These are phyloP conservation scores for Aspergillus nidulans DNA, from an alignment of 495 filamentous ascomycete species.

Conservation along the genomic window DNA sequence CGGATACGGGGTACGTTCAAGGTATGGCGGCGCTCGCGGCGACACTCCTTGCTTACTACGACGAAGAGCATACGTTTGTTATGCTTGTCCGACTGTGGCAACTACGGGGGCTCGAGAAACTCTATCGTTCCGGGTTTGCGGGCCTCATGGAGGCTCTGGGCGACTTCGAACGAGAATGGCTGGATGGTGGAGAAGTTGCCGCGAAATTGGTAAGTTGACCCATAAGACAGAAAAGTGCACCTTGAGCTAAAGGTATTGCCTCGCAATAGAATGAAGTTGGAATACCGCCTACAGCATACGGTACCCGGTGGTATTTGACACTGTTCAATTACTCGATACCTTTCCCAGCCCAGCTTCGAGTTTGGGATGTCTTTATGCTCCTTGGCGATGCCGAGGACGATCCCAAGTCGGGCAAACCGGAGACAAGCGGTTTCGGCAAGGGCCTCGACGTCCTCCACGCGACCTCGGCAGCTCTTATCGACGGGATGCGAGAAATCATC, in stretches of 20 bases:
- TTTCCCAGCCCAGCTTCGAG: slow-evolving; percentile 92
- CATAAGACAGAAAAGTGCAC: background rate
- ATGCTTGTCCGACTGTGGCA: slow-evolving; percentile 94
- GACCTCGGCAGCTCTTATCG: slow-evolving; percentile 83
- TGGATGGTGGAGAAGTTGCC: slow-evolving; percentile 69
- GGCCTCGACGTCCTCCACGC: slow-evolving; percentile 90
- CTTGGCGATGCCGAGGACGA: slow-evolving; percentile 65
- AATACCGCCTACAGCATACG: slow-evolving; percentile 87
- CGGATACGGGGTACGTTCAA: slow-evolving; percentile 92
- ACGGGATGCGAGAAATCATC: slow-evolving; percentile 85
- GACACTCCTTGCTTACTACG: slow-evolving; percentile 92
- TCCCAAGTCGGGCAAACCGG: slow-evolving; percentile 28
- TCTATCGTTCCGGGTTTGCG: slow-evolving; percentile 80
- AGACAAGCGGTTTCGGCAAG: slow-evolving; percentile 48
- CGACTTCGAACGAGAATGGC: slow-evolving; percentile 86
- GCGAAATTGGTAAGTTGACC: slow-evolving; percentile 65
- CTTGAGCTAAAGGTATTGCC: slow-evolving; percentile 6
- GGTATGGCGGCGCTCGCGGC: slow-evolving; percentile 95
- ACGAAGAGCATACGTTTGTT: slow-evolving; percentile 89
- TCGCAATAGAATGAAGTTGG: slow-evolving; percentile 61
- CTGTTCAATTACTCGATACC: slow-evolving; percentile 97
- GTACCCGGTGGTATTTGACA: slow-evolving; percentile 95
- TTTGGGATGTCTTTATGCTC: slow-evolving; percentile 99
- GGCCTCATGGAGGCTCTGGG: slow-evolving; percentile 83
- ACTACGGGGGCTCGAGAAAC: slow-evolving; percentile 73